Base-by-base conservation (phyloP, 495 filamentous ascomycete genomes). In the Penicillium simplicissimum region DNA sequence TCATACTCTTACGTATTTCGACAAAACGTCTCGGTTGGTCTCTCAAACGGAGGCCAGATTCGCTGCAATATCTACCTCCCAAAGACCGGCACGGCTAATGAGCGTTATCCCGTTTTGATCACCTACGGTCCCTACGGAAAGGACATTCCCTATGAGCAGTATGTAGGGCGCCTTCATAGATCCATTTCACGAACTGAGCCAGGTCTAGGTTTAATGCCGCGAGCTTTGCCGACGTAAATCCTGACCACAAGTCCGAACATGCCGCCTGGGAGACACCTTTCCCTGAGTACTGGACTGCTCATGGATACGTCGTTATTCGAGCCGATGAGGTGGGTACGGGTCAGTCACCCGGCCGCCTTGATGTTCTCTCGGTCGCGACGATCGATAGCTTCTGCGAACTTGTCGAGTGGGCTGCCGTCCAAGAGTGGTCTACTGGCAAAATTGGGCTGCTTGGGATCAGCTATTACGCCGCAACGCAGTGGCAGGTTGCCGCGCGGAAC, bases 191-290 rank as follows among this genome's bases (percentile, higher is more conserved):
- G n/a, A n/a, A n/a, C 10, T 11, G 15, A 38, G 36, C 4, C 8
- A 11, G 36, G 36, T 48, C 1, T 23, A 72, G 63, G 34, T 85
- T 87, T 65, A 71, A 75, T 55, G 48, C 69, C 0, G 53, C 60
- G 8, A 75, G 70, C 33, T 84, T 80, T 38, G 28, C 55, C 25
- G 77, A 84, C 52, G 64, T 84, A 4, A 76, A 79, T 62, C 75
- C 77, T 4, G 73, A 73, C 45, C 80, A 84, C 45, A 34, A 65
- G 19, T 51, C 62, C 1, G 47, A 76, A 37, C 78, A 84, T 54
- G 84, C 83, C 0, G 74, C 77, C 5, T 86, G 83, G 83, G 84
- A 86, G 64, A 84, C 82, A 1, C 83, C 83, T 9, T 78, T 80
- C 38, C 83, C 84, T 0, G 70, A 62, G 5, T 85, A 70, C 66